Evolutionary conservation across 345 rosid species (phyloP), one percentile per base, ranked within the genome.

Genomic region (Cardiospermum halicacabum): DNA sequence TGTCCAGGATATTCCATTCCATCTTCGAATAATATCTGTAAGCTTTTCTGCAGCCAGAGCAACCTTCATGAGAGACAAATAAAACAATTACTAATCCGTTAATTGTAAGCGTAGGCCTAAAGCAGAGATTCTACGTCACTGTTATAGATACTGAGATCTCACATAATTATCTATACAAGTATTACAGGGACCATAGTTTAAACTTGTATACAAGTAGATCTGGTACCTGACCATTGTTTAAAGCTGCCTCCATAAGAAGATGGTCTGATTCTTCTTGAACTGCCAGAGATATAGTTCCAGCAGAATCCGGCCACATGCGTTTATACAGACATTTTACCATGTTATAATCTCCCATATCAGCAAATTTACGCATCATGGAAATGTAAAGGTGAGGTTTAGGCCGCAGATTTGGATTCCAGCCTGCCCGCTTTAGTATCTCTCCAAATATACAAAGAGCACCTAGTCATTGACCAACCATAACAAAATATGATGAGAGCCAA

Each of bases 191-290:
- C 19, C 63, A 67, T 53, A 47, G 21, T 57, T 3, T 4, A 11
- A 49, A 56, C 56, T 50, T 57, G 15, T 16, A 64, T 42, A 18
- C 49, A 75, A 32, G 32, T 36, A 56, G 55, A 57, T 62, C 42
- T 24, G 50, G 31, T 84, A 86, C 92, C 90, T 78, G 85, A 47
- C 91, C 91, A 69, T 74, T 73, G 66, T 80, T 84, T 36, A 89
- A 81, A 72, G 89, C 87, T n/a, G 91, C 88, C 73, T 89, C 96
- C 89, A 89, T 81, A 64, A 86, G 87, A 65, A 86, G 84, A 80
- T 83, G 84, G 73, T 86, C 91, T 55, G 89, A 83, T 76, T 85
- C 91, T 79, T 86, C 80, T 66, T 82, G 86, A 71, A 72, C 65
- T 1, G 78, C 74, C 19, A 40, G 74, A 62, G 80, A 73, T 59